Percentiles rank a stretch among this genome's conserved stretches.
Conservation (phyloP, 106 monocot genomes). For the Amphibolis antarctica region DNA sequence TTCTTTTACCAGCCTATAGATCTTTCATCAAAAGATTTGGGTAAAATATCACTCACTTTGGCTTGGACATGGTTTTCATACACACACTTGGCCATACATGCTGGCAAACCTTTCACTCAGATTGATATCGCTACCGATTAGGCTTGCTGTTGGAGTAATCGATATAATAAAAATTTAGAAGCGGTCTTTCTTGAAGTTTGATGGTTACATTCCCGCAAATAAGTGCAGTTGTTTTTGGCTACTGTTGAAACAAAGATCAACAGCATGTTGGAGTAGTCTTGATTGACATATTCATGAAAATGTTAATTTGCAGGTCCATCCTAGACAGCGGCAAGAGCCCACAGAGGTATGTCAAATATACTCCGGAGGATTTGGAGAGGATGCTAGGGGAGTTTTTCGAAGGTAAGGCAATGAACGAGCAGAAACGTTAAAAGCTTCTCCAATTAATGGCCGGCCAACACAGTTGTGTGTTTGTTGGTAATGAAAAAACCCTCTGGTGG, state of each 20-base stretch:
- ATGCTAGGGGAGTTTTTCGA: slow-evolving; percentile 82
- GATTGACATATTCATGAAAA: not conserved
- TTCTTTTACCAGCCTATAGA: slow-evolving; percentile 70
- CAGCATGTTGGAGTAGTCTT: not conserved
- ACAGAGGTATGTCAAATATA: slow-evolving; percentile 58
- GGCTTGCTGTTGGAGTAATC: no score
- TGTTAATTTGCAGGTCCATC: slow-evolving; percentile 34
- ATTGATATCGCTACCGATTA: no score
- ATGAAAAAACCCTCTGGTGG: no score
- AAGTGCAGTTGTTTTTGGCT: not conserved
- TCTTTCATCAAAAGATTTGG: slow-evolving; percentile 66
- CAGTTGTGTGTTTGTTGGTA: no score
- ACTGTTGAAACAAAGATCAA: not conserved
- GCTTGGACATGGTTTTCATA: no score
- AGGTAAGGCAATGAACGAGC: slow-evolving; percentile 20
- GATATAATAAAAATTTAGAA: not conserved
- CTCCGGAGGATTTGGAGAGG: slow-evolving; percentile 58
- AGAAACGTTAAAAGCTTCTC: slow-evolving; percentile 1
- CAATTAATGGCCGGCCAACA: no score
- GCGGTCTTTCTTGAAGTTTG: no score
- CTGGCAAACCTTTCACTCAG: no score
- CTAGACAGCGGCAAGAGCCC: slow-evolving; percentile 72
- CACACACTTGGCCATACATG: no score
- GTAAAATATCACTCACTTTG: slow-evolving; percentile 22
- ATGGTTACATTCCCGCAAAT: no score